phyloP scores from a whole-genome alignment of 208 protist species.

The Naegleria fowleri region DNA sequence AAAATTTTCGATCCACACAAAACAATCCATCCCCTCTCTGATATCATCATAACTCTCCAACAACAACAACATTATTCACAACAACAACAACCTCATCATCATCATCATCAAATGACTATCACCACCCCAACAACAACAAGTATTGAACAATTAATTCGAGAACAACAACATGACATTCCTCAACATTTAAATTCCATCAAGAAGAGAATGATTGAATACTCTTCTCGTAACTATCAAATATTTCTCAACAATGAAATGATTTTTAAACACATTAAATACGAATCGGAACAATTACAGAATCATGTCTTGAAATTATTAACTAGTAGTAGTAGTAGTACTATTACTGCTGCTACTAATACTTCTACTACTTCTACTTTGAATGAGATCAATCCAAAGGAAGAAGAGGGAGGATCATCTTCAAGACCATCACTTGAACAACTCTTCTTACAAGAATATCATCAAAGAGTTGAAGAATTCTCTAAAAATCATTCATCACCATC shows the following conservation, averaged over 20 bases:
- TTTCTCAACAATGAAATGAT: background rate
- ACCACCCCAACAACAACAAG: background rate
- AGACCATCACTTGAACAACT: too few relatives aligned
- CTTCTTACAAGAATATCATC: background rate
- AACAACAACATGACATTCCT: background rate
- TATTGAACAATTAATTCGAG: background rate
- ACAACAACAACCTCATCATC: background rate
- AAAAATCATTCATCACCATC: background rate
- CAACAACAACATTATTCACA: background rate
- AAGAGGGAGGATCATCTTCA: too few relatives aligned
- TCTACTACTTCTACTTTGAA: too few relatives aligned
- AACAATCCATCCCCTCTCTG: too few relatives aligned
- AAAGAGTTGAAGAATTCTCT: background rate
- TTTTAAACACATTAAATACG: background rate
- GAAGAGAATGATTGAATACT: background rate
- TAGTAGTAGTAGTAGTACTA: too few relatives aligned
- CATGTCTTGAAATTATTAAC: too few relatives aligned
- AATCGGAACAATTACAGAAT: background rate
- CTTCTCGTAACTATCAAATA: background rate
- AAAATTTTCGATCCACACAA: too few relatives aligned
- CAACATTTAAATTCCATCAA: background rate
- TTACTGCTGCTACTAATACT: too few relatives aligned
- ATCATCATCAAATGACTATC: background rate
- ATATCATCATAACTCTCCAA: background rate
- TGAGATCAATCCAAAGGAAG: too few relatives aligned